Conservation (phyloP, 2,329 filamentous ascomycete species). For the Aspergillus sergii region DNA sequence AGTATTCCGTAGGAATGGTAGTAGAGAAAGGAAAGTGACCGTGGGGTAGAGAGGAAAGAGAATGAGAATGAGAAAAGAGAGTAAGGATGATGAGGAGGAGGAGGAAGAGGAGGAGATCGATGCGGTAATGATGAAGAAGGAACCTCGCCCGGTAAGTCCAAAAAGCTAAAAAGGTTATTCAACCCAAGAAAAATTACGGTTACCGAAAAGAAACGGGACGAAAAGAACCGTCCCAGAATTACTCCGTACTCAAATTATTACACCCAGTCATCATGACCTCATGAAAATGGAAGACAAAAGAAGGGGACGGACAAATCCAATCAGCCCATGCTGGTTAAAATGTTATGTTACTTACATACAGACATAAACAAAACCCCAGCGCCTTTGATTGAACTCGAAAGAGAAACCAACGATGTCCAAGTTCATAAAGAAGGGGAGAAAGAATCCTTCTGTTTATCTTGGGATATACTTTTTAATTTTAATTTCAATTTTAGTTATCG, state of each 20-base stretch:
- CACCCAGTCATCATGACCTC: not conserved
- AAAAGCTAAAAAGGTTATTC: not conserved
- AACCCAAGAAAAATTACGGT: not conserved
- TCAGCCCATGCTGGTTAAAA: not conserved
- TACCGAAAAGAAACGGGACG: not conserved
- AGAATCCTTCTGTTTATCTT: not conserved
- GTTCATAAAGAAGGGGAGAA: not conserved
- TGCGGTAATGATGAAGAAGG: slow-evolving; percentile 1
- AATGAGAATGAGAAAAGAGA: not conserved
- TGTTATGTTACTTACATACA: not conserved
- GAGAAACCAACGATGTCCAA: not conserved
- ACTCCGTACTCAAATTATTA: not conserved
- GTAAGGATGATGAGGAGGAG: not conserved
- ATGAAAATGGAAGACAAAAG: not conserved
- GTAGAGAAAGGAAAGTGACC: slow-evolving; percentile 1
- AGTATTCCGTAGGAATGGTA: too few relatives aligned
- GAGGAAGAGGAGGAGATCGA: not conserved
- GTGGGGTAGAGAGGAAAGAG: slow-evolving; percentile 13
- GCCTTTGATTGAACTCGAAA: not conserved
- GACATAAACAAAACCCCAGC: not conserved
- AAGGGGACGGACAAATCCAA: too few relatives aligned
- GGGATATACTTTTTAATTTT: not conserved
- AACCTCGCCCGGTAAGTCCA: not conserved
- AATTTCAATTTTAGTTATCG: not conserved
- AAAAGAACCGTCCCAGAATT: not conserved